Conservation (phyloP, 2,329 filamentous ascomycete species). For the Botryosphaeria dothidea region DNA sequence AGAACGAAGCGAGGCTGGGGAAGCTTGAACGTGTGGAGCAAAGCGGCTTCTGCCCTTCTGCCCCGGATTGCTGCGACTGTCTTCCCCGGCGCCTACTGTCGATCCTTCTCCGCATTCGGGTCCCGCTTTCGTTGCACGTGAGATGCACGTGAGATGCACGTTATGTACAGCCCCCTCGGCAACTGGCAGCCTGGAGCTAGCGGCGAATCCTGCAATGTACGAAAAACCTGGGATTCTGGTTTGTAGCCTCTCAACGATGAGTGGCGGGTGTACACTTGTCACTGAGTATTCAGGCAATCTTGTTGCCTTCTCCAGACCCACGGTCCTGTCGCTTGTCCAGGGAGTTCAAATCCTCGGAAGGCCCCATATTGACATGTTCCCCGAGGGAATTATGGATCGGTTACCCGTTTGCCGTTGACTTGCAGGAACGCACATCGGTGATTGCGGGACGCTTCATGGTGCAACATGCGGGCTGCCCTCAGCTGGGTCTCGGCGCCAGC, state of each 20-base stretch:
- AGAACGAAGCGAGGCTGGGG: background rate
- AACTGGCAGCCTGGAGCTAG: slow-evolving; percentile 1
- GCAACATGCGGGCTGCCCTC: background rate
- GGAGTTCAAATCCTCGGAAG: background rate
- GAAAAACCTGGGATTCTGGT: background rate
- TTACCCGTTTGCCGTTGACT: background rate
- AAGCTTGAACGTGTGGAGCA: background rate
- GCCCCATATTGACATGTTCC: background rate
- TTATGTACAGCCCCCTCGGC: slow-evolving; percentile 9
- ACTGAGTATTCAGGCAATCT: background rate
- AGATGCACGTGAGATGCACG: background rate
- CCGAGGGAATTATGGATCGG: background rate
- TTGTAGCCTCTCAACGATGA: background rate
- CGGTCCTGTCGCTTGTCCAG: background rate
- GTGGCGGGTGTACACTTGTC: slow-evolving; percentile 1
- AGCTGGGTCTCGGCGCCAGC: slow-evolving; percentile 10
- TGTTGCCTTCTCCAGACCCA: background rate
- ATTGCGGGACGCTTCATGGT: background rate
- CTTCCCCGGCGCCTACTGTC: background rate
- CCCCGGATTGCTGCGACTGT: slow-evolving; percentile 1
- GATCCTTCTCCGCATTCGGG: slow-evolving; percentile 6
- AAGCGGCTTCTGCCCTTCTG: background rate
- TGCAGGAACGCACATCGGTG: background rate
- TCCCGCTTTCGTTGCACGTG: slow-evolving; percentile 1
- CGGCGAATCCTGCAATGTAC: slow-evolving; percentile 3